Base-by-base conservation (phyloP, 257 asterid species). In the Echium plantagineum region DNA sequence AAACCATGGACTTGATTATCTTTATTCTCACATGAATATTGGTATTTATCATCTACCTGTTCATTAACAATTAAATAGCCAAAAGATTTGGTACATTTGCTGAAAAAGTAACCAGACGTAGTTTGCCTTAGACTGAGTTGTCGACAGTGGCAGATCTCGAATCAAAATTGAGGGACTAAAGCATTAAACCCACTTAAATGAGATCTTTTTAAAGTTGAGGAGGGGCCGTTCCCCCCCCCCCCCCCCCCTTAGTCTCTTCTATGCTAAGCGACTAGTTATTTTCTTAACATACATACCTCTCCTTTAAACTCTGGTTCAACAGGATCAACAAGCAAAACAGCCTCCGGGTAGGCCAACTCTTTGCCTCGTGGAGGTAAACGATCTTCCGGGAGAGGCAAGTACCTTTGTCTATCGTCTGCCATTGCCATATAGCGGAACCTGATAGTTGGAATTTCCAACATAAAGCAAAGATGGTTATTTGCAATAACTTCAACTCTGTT, bases 41-140 rank as follows among this genome's bases (percentile, higher is more conserved):
- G 89, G 66, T 85, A 89, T 77, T 89, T 89, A 74, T 89, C 96
- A 58, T 89, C 95, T 20, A 89, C 96, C 96, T 89, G 32, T 51
- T 52, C 24, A 58, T 30, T 32, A 20, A 13, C 18, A 56, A 59
- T 32, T 7, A 26, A 51, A 30, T 10, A 9, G 35, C 49, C 56
- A 17, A 47, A 7, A 21, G 13, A 15, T 35, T 46, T 22, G 30
- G 6, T 49, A 0, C 0, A 9, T 15, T 18, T 46, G 47, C 16
- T 48, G 8, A 22, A 31, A 6, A 7, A 21, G 18, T 10, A 8
- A 6, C 30, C 2, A 26, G 30, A 26, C 30, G 5, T 32, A 1
- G 4, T 32, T 32, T 3, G 15, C 10, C 10, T 42, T 9, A 1
- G 1, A 6, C 15, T 9, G 15, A 42, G n/a, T n/a, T n/a, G n/a